Evolutionary conservation across 1,139 yeast species (phyloP).

Genomic region (Pichia cactophila): DNA sequence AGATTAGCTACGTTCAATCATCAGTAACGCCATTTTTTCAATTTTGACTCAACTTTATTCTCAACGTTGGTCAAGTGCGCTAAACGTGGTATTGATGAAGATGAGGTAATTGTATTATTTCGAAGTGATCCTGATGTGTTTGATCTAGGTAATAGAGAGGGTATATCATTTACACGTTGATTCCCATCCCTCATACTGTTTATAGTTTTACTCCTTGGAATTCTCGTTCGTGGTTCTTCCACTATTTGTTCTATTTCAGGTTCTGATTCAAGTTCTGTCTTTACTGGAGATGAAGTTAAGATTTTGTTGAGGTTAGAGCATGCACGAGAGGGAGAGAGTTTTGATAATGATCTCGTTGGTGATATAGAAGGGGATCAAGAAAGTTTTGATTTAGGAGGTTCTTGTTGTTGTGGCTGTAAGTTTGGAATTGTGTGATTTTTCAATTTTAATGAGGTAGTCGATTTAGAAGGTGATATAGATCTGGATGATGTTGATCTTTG

Average conservation of each 20-base stretch:
- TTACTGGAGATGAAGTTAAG: conserved; percentile 9
- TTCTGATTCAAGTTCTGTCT: neutral
- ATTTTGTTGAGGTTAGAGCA: conserved; percentile 17
- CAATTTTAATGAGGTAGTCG: conserved; percentile 4
- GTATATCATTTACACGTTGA: neutral
- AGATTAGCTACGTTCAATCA: neutral
- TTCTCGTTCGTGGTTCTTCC: conserved; percentile 1
- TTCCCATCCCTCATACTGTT: neutral
- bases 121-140: conserved; percentile 9
- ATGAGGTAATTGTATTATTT: conserved; percentile 4
- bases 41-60: conserved; percentile 2
- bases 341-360: conserved; percentile 13
- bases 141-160: conserved; percentile 8
- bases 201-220: conserved; percentile 5
- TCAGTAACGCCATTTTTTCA: conserved; percentile 10
- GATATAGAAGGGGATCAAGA: conserved; percentile 14
- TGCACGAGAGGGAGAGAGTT: conserved; percentile 25
- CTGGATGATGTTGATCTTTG: conserved; percentile 12
- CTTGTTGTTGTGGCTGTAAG: conserved; percentile 1
- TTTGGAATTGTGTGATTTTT: conserved; percentile 1
- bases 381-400: neutral
- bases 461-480: conserved; percentile 13
- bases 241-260: neutral
- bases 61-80: conserved; percentile 12
- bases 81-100: conserved; percentile 18